A percentile compares a stretch with the other conserved stretches of the same genome.
Evolutionary conservation across 441 rosid species (phyloP).

Genomic region (Melastoma candidum): DNA sequence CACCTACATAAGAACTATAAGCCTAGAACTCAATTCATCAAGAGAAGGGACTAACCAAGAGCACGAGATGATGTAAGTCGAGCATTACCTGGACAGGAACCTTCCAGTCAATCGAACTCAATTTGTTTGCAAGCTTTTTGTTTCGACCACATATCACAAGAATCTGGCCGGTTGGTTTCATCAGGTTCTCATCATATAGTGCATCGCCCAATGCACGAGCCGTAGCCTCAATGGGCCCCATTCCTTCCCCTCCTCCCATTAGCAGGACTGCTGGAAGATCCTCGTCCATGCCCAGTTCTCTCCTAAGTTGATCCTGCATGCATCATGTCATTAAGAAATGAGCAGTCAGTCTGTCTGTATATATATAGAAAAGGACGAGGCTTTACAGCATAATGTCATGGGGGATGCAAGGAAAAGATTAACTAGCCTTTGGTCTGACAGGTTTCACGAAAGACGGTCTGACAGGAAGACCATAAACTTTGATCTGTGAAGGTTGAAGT

Average conservation of each 20-base stretch:
- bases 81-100: conserved; percentile 73
- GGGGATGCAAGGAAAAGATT: not conserved
- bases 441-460: conserved; percentile 95
- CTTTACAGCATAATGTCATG: too few relatives aligned
- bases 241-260: conserved; percentile 99
- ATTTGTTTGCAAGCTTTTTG: conserved; percentile 61
- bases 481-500: too few relatives aligned
- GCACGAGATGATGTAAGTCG: not conserved
- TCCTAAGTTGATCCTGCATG: conserved; percentile 62
- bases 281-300: conserved; percentile 81
- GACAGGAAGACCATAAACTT: conserved; percentile 73
- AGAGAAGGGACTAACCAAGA: not conserved
- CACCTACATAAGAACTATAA: conserved; percentile 34
- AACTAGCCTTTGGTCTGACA: conserved; percentile 69
- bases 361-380: too few relatives aligned
- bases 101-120: conserved; percentile 72
- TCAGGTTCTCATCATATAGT: conserved; percentile 67
- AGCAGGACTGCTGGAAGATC: conserved; percentile 87
- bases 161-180: conserved; percentile 77
- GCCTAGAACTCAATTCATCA: conserved; percentile 8
- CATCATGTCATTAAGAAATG: too few relatives aligned
- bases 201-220: conserved; percentile 78
- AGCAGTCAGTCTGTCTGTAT: too few relatives aligned
- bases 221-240: conserved; percentile 97
- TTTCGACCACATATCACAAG: conserved; percentile 86